Evolutionary conservation across 768 basidiomycete species (phyloP).

Genomic region (Infundibulicybe gibba): DNA sequence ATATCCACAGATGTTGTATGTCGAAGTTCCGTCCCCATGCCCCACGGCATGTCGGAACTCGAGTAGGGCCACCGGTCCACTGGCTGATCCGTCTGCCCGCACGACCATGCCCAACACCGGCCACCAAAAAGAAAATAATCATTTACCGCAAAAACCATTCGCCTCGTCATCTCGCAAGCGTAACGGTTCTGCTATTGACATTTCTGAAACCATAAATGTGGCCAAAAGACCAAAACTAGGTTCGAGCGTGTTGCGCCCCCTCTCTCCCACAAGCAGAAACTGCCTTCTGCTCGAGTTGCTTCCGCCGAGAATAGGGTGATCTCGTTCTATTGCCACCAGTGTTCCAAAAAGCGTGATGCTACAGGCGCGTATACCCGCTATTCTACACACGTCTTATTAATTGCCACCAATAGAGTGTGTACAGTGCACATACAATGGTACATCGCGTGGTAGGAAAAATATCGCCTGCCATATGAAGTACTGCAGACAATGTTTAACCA

Average conservation of each 20-base stretch:
- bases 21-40: too few relatives aligned
- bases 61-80: too few relatives aligned
- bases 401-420: slow-evolving; percentile 14
- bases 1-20: too few relatives aligned
- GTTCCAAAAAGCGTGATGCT: slow-evolving; percentile 56
- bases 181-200: slow-evolving; percentile 37
- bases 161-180: slow-evolving; percentile 39
- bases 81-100: too few relatives aligned
- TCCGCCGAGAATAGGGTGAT: slow-evolving; percentile 33
- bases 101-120: too few relatives aligned
- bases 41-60: too few relatives aligned
- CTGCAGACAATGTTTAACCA: slow-evolving; percentile 64
- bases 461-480: slow-evolving; percentile 50
- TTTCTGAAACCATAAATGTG: slow-evolving; percentile 13
- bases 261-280: slow-evolving; percentile 14
- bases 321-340: slow-evolving; percentile 68
- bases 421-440: slow-evolving; percentile 32
- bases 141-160: too few relatives aligned
- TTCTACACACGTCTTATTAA: background rate
- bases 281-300: slow-evolving; percentile 25
- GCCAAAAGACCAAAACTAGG: slow-evolving; percentile 28
- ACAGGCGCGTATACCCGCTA: slow-evolving; percentile 31
- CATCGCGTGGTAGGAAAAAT: slow-evolving; percentile 12
- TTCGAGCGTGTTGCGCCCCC: slow-evolving; percentile 10
- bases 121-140: too few relatives aligned